A percentile compares a stretch with the other conserved stretches of the same genome.
phyloP scores from a whole-genome alignment of 495 filamentous ascomycete species.

The Podospora pseudocomata region DNA sequence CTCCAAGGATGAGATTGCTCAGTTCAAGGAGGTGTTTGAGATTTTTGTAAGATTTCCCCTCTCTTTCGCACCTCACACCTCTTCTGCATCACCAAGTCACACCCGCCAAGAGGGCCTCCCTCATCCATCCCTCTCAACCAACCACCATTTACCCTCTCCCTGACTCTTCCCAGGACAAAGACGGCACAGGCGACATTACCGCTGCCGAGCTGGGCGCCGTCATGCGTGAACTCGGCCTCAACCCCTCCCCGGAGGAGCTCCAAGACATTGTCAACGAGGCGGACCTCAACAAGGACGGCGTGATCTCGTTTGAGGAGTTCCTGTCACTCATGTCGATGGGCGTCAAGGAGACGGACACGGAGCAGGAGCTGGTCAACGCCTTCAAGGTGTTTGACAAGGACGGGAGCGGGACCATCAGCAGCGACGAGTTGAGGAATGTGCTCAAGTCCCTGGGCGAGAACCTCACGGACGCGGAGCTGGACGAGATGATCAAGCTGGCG shows the following conservation, averaged over 20 bases:
- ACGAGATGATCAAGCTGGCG: conserved; percentile 48
- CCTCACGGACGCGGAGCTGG: conserved; percentile 44
- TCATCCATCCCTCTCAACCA: neutral
- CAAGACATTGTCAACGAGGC: conserved; percentile 47
- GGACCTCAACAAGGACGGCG: conserved; percentile 44
- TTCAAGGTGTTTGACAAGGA: conserved; percentile 52
- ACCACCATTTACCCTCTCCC: neutral
- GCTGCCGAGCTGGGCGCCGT: conserved; percentile 41
- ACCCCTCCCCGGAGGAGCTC: conserved; percentile 42
- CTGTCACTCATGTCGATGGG: conserved; percentile 45
- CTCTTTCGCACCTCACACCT: neutral
- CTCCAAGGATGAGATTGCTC: conserved; percentile 85
- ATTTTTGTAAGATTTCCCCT: conserved; percentile 68
- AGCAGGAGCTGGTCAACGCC: conserved; percentile 45
- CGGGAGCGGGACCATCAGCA: conserved; percentile 44
- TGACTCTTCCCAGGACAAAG: conserved; percentile 59
- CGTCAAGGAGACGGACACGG: conserved; percentile 39
- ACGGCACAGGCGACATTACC: conserved; percentile 64
- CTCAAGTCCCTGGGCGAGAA: conserved; percentile 47
- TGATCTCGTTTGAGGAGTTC: conserved; percentile 49
- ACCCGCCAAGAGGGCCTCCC: neutral
- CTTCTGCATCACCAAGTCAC: neutral
- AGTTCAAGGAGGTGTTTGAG: conserved; percentile 92
- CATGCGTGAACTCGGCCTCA: conserved; percentile 47
- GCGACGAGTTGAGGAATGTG: conserved; percentile 43